Conservation (phyloP, 176 grass and related monocot genomes). For the Tillandsia fasciculata region DNA sequence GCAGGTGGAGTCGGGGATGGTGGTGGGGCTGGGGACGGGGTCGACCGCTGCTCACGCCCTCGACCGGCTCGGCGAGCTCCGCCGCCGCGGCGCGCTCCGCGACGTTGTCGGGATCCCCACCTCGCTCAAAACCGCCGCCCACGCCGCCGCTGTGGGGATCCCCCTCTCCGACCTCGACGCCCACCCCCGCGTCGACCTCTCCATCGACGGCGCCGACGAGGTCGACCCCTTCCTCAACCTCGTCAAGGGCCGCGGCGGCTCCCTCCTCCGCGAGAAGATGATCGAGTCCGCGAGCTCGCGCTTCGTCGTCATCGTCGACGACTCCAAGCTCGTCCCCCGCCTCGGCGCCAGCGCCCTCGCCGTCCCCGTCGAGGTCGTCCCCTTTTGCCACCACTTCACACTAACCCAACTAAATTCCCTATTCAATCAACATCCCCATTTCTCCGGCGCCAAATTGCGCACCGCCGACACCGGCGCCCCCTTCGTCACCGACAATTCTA, state of each 20-base stretch:
- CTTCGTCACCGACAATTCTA: conserved; percentile 63
- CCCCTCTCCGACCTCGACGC: conserved; percentile 40
- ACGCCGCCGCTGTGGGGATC: conserved; percentile 32
- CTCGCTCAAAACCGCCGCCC: conserved; percentile 48
- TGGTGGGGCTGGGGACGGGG: conserved; percentile 63
- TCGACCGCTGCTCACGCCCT: conserved; percentile 67
- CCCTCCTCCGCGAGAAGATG: conserved; percentile 76
- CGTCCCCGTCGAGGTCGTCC: conserved; percentile 62
- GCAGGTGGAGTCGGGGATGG: conserved; percentile 34
- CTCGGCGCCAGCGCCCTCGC: conserved; percentile 39
- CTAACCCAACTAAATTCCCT: conserved; percentile 29
- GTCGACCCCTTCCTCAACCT: conserved; percentile 69
- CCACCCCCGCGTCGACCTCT: conserved; percentile 34
- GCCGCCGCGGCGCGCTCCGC: conserved; percentile 13
- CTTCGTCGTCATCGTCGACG: conserved; percentile 76
- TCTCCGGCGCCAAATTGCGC: conserved; percentile 1
- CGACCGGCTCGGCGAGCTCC: conserved; percentile 40
- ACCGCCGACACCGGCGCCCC: not conserved
- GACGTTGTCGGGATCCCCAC: conserved; percentile 46
- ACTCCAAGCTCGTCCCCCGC: conserved; percentile 56
- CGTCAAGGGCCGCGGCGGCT: conserved; percentile 69
- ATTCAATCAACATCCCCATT: conserved; percentile 35
- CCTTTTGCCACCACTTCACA: conserved; percentile 41
- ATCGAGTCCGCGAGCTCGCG: conserved; percentile 39
- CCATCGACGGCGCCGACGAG: conserved; percentile 69